Percentiles rank a stretch among this genome's conserved stretches.
These are phyloP conservation scores for Mycena venus DNA, from an alignment of 768 basidiomycete species.

Conservation along the genomic window DNA sequence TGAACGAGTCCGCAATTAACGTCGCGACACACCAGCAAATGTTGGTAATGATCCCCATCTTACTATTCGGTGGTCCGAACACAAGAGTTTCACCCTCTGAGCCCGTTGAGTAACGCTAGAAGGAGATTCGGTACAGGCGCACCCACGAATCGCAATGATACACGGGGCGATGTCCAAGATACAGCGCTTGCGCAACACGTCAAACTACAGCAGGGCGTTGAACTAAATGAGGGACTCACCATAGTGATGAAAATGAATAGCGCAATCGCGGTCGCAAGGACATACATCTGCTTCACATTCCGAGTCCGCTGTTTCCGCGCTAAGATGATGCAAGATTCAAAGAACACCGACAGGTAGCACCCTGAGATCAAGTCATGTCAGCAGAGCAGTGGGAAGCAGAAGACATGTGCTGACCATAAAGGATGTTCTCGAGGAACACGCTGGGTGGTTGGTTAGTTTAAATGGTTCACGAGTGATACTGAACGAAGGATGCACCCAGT, in stretches of 20 bases:
- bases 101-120: too few relatives aligned
- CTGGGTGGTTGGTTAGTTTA: not conserved
- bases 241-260: slow-evolving; percentile 1
- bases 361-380: not conserved
- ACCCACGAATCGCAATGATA: not conserved
- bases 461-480: not conserved
- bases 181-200: not conserved
- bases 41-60: not conserved
- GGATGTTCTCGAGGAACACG: not conserved
- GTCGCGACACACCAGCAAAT: not conserved
- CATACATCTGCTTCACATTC: not conserved
- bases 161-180: not conserved
- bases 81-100: not conserved
- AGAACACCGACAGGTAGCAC: not conserved
- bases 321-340: not conserved
- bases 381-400: too few relatives aligned
- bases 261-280: not conserved
- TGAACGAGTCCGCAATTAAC: not conserved
- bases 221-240: not conserved
- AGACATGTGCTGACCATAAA: not conserved
- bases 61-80: not conserved
- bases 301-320: not conserved
- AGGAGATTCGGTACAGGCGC: too few relatives aligned
- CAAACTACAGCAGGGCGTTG: too few relatives aligned
- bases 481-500: not conserved